Evolutionary conservation across 139 green algal species (phyloP).

Genomic region (Picochlorum costavermella): DNA sequence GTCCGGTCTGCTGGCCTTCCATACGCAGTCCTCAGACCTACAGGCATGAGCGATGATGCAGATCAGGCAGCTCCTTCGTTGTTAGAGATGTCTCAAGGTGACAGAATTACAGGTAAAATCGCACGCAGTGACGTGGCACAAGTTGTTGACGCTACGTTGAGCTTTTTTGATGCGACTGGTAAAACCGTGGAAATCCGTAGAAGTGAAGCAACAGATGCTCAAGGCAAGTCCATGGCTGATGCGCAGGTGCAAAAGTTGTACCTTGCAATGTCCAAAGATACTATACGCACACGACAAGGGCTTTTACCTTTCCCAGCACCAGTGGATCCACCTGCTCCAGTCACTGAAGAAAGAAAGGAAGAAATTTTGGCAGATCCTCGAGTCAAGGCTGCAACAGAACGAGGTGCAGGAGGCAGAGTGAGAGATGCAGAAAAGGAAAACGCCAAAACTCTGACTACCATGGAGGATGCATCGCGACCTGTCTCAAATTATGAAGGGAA

Average conservation of each 20-base stretch:
- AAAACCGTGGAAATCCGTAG: constrained; percentile 78
- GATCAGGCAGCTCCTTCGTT: constrained; percentile 21
- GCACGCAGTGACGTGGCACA: constrained; percentile 57
- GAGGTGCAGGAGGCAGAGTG: constrained; percentile 26
- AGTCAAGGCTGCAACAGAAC: constrained; percentile 9
- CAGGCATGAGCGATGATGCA: constrained; percentile 36
- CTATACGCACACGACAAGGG: constrained; percentile 43
- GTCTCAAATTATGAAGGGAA: not conserved
- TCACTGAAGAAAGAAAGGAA: constrained; percentile 48
- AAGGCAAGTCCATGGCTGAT: constrained; percentile 38
- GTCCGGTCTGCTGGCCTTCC: constrained; percentile 48
- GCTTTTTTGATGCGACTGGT: constrained; percentile 37
- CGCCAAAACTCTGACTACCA: constrained; percentile 21
- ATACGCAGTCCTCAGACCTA: constrained; percentile 69
- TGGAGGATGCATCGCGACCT: constrained; percentile 4
- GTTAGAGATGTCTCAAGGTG: constrained; percentile 52
- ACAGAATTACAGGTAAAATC: constrained; percentile 52
- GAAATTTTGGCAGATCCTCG: constrained; percentile 49
- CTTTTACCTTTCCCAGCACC: constrained; percentile 59
- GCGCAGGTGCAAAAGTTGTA: constrained; percentile 45
- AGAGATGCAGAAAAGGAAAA: constrained; percentile 20
- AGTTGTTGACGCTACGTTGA: constrained; percentile 30
- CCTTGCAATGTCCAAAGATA: constrained; percentile 41
- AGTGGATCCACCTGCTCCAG: constrained; percentile 51
- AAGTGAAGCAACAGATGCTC: constrained; percentile 38